Base-by-base conservation (phyloP, 768 basidiomycete species). In the Cystobasidium onofrii region DNA sequence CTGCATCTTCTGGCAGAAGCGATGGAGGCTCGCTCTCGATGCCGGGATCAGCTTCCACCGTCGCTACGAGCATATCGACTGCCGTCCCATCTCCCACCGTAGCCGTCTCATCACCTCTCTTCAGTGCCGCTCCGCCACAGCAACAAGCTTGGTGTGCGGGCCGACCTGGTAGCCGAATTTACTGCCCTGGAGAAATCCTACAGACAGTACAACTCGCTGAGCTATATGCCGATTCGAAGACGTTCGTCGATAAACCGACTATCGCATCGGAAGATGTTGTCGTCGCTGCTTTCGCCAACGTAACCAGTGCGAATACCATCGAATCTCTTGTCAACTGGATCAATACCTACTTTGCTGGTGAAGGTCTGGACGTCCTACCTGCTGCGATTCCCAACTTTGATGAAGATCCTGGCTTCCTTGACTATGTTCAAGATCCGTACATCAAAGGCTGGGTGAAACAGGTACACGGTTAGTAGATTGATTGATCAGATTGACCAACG, bases 131-230 rank as follows among this genome's bases (percentile, higher is more conserved):
- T 17, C 33, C 54, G 23, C 69, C 69, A 9, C 25, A 55, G 25
- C 25, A 57, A 54, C 69, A 71, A 29, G 4, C 52, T 36, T 71
- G 69, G 69, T 71, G 69, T 36, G 69, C 50, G 6, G 54, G 69
- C 18, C 69, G 25, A 3, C 33, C 33, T 20, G 69, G 52, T 6
- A 57, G 54, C 43, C 52, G 44, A 27, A 71, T 75, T 54, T 75
- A 50, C 70, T 70, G 61, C 36, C 74, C 61, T 34, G 55, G 36
- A 15, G 60, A 78, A 75, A 76, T 82, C 10, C 83, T 96, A 29
- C 92, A 95, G 85, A 89, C 90, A 0, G 87, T 94, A 74, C 89
- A 92, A 80, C 77, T 95, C 74, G 91, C 92, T 0, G 80, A 84
- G 50, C 82, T 89, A 31, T 96, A 85, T 79, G 80, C 84, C 0